A percentile compares a stretch with the other conserved stretches of the same genome.
These are phyloP conservation scores for Penicillium olsonii DNA, from an alignment of 2,329 filamentous ascomycete genomes.

Conservation along the genomic window DNA sequence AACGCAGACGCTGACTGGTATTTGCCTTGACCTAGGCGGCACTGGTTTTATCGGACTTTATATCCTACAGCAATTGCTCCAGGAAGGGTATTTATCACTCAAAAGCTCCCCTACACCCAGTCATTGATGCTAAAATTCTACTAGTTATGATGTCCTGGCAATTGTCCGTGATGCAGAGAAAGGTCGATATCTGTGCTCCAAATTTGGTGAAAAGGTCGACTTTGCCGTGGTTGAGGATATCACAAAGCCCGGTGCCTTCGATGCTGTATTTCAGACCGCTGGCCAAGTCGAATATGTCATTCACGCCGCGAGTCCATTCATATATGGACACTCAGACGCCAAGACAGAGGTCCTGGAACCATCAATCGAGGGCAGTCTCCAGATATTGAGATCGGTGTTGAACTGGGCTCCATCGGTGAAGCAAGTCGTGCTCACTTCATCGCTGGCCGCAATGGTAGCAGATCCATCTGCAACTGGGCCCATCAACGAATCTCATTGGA, in stretches of 20 bases:
- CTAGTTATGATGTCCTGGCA: background rate
- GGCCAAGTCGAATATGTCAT: background rate
- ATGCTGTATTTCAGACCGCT: background rate
- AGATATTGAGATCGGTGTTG: background rate
- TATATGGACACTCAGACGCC: background rate
- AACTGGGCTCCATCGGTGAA: background rate
- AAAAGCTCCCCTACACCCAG: too few species aligned
- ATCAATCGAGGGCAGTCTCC: background rate
- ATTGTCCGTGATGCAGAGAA: background rate
- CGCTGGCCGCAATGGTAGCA: background rate
- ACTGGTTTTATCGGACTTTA: background rate
- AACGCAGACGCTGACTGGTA: too few species aligned
- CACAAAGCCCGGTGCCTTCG: background rate
- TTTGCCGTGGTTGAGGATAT: background rate
- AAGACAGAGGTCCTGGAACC: background rate
- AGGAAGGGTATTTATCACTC: background rate
- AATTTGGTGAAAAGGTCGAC: background rate
- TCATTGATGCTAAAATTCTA: too few species aligned
- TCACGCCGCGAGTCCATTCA: background rate
- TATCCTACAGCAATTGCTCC: background rate
- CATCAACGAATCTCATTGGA: background rate
- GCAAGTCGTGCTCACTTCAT: background rate
- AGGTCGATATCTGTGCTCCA: background rate
- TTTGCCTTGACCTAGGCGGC: background rate
- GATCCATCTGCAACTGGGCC: background rate